Base-by-base conservation (phyloP, 2,329 filamentous ascomycete genomes). In the Talaromyces sp. region DNA sequence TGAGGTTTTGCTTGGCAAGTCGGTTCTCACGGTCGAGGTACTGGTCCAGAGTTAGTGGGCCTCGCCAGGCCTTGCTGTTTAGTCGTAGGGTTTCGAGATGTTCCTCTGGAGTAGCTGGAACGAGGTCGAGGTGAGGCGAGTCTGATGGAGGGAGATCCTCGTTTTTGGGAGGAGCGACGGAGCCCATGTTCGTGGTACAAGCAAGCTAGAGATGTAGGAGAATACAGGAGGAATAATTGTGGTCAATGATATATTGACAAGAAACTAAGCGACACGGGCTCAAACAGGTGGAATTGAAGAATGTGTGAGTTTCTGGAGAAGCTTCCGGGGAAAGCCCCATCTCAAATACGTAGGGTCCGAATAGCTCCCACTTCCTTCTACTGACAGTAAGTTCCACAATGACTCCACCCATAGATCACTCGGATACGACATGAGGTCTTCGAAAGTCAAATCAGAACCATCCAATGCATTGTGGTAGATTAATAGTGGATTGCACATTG, bases 1-100 rank as follows among this genome's bases (percentile, higher is more conserved):
- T 85, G 64, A 88, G 74, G 2, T 78, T 76, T 69, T 86, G 83
- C 45, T 78, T 73, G 45, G 79, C 73, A 7, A 89, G 80, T 56
- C 81, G 73, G 22, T 81, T 75, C 73, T 89, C 87, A 59, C 87
- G 84, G 14, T 81, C 80, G 27, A 88, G 78, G 70, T 89, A 89
- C 48, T 83, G 78, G 31, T 85, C 78, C 2, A 84, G 66, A 13
- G 81, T 78, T 22, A 89, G 75, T 0, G 82, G 80, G 3, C 87
- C 87, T 62, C 82, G 80, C 87, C 87, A 89, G 70, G 83, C 81
- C 1, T 74, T 72, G 63, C 82, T 84, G 71, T 88, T 88, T 61
- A 83, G 76, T 41, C 78, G 80, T 69, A 82, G 81, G 61, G 83
- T 83, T 45, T 81, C 78, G 61, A 82, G 72, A 60, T 82, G 81